Evolutionary conservation across 2,329 filamentous ascomycete species (phyloP).

Genomic region (Endothia cerciana): DNA sequence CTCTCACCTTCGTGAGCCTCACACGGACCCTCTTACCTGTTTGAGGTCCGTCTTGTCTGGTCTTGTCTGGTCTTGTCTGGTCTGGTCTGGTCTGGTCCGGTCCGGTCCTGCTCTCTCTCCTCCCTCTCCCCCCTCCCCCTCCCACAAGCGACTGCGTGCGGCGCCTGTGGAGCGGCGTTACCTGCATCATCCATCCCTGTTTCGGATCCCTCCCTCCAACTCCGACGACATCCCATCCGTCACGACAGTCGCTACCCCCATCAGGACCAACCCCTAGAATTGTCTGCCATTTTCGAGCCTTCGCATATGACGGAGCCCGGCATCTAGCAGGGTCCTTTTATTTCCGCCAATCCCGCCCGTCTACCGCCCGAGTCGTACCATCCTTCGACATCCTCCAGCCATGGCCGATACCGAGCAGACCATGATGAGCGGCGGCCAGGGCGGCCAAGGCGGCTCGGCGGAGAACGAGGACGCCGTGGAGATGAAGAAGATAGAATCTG

Average conservation of each 20-base stretch:
- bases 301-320: conserved; percentile 25
- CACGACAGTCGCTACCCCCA: background rate
- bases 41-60: conserved; percentile 7
- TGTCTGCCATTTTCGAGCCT: conserved; percentile 5
- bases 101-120: no score
- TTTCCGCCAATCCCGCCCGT: conserved; percentile 17
- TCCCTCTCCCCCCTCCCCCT: background rate
- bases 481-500: conserved; percentile 26
- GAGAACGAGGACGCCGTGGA: conserved; percentile 29
- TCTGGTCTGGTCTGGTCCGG: conserved; percentile 7
- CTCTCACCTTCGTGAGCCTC: background rate
- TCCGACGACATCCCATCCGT: conserved; percentile 16
- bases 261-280: background rate
- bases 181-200: conserved; percentile 22
- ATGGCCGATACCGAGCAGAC: conserved; percentile 29
- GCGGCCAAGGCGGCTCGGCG: conserved; percentile 14
- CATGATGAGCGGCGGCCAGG: conserved; percentile 22
- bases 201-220: conserved; percentile 23
- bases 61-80: conserved; percentile 4
- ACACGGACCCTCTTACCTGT: background rate
- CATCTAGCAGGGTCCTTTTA: conserved; percentile 11
- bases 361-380: background rate
- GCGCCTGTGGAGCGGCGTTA: conserved; percentile 11
- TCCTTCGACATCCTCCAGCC: conserved; percentile 12
- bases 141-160: background rate